phyloP scores from a whole-genome alignment of 352 stramenopile species.

The Phytophthora brassicae region DNA sequence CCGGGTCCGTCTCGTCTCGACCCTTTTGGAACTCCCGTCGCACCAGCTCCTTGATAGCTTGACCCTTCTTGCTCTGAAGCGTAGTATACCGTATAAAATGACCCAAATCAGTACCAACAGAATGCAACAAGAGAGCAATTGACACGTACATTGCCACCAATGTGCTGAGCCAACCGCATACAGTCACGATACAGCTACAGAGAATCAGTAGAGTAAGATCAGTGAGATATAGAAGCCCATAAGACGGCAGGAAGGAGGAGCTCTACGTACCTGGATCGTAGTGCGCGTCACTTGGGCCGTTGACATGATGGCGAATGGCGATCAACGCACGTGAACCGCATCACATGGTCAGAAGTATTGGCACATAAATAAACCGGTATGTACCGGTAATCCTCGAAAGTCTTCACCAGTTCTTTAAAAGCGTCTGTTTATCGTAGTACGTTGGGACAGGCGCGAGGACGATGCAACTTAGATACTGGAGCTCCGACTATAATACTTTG shows the following conservation, averaged over 20 bases:
- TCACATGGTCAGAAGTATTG: not conserved
- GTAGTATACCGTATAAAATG: too few species aligned
- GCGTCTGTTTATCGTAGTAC: slow-evolving; percentile 15
- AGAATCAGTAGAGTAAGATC: not conserved
- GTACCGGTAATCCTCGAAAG: not conserved
- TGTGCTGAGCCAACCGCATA: slow-evolving; percentile 86
- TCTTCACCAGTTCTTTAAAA: not conserved
- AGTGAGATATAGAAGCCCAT: not conserved
- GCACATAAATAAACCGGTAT: not conserved
- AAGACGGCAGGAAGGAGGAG: not conserved
- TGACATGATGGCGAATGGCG: slow-evolving; percentile 31
- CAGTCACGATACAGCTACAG: slow-evolving; percentile 84
- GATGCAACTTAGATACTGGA: slow-evolving; percentile 1
- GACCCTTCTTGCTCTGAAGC: slow-evolving; percentile 78
- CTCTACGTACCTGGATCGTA: slow-evolving; percentile 56
- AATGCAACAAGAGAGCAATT: not conserved
- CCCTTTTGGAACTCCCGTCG: slow-evolving; percentile 83
- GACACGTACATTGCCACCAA: slow-evolving; percentile 70
- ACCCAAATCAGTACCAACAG: too few species aligned
- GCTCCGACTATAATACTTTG: not conserved
- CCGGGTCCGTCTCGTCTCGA: slow-evolving; percentile 69
- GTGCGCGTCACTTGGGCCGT: slow-evolving; percentile 73
- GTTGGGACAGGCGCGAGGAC: slow-evolving; percentile 23
- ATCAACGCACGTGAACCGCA: not conserved
- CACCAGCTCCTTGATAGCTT: slow-evolving; percentile 71